Base-by-base conservation (phyloP, 305 asterid species). In the Fraxinus sp. region DNA sequence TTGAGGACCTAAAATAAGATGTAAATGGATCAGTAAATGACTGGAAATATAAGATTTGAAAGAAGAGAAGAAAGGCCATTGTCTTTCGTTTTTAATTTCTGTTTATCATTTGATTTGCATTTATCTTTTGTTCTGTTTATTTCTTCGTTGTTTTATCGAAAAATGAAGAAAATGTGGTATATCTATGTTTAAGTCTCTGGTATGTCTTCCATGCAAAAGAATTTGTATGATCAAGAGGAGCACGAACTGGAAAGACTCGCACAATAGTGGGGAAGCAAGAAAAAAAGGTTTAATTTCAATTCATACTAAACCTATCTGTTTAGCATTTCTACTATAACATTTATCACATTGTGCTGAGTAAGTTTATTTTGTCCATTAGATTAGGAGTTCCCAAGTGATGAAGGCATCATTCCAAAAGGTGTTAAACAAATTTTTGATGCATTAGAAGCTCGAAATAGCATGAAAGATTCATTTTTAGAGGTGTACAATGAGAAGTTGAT, bases 211-310 rank as follows among this genome's bases (percentile, higher is more conserved):
- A 91, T 89, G 89, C 98, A 97, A 83, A 95, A 92, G 91, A 98
- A 97, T 85, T 87, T 97, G 83, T 95, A 92, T 79, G 92, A 97
- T 84, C 94, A 91, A 75, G 92, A 97, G 32, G 93, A 92, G 71
- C 98, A 3, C 97, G 98, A 86, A 96, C 98, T 0, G 99, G 98
- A 85, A 96, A 96, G 88, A 96, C 98, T 18, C 93, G 95, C 80
- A 96, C 99, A n/a, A 96, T 93, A 98, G 98, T 95, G 92, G 98
- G 81, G 99, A 97, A 85, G 93, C 93, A 82, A 90, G 98, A 75
- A 95, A 93, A 88, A 97, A 93, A 41, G 97, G 99, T 97, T 64
- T 43, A 84, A 22, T 36, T 79, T 57, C 52, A 20, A 20, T n/a
- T 72, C 78, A 71, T 72, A 71, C 49, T 72, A 11, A 26, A 43